Percentiles rank a stretch among this genome's conserved stretches.
phyloP scores from a whole-genome alignment of 495 filamentous ascomycete species.

The Xylaria intraflava region DNA sequence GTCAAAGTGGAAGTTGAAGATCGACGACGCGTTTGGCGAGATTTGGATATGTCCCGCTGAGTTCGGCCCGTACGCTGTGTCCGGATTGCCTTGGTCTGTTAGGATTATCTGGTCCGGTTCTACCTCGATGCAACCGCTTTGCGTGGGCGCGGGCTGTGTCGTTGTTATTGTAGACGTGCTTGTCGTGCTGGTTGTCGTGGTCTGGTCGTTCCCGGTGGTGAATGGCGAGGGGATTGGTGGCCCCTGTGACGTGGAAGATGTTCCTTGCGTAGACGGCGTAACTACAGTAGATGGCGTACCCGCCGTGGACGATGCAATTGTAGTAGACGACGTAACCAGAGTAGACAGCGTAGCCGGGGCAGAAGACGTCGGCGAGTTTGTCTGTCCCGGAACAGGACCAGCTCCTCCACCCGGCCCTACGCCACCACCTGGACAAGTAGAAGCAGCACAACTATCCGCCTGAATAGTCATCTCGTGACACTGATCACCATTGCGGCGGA shows the following conservation, averaged over 20 bases:
- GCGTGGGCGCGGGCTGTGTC: neutral
- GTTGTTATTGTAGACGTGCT: slow-evolving; percentile 3
- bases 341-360: neutral
- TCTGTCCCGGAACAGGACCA: neutral
- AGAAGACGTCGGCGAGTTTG: slow-evolving; percentile 7
- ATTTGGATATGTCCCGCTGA: slow-evolving; percentile 53
- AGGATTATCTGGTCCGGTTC: slow-evolving; percentile 46
- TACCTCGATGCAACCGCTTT: slow-evolving; percentile 7
- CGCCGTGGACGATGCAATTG: neutral
- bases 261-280: neutral
- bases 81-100: slow-evolving; percentile 49
- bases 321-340: slow-evolving; percentile 2
- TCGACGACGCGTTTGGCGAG: slow-evolving; percentile 48
- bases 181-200: slow-evolving; percentile 8
- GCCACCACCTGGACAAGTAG: slow-evolving; percentile 13
- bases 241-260: neutral
- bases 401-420: neutral
- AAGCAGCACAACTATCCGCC: slow-evolving; percentile 40
- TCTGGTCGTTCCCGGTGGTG: neutral
- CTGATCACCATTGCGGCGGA: slow-evolving; percentile 30
- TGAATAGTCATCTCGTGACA: slow-evolving; percentile 43
- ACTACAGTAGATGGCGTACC: neutral
- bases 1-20: slow-evolving; percentile 69
- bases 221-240: slow-evolving; percentile 3
- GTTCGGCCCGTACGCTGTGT: slow-evolving; percentile 25